Evolutionary conservation across 2,329 filamentous ascomycete genomes (phyloP).

Genomic region (Venturiaceae sp.): DNA sequence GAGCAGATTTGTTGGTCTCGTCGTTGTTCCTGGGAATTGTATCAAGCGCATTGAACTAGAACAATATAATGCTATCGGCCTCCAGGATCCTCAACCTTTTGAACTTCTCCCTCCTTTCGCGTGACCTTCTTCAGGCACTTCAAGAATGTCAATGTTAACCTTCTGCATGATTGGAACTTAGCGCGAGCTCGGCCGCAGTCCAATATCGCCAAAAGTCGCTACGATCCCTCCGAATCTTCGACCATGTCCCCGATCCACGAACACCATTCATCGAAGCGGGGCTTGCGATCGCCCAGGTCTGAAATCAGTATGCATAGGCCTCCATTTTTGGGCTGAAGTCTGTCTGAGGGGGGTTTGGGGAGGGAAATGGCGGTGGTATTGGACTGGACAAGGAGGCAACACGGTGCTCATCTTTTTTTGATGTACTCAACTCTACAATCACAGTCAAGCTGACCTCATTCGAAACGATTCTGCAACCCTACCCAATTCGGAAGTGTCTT

Average conservation of each 20-base stretch:
- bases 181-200: too few species aligned
- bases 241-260: neutral
- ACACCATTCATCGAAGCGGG: neutral
- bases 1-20: constrained; percentile 76
- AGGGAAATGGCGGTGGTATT: neutral
- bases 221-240: neutral
- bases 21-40: constrained; percentile 80
- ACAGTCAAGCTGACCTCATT: too few species aligned
- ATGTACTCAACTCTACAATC: too few species aligned
- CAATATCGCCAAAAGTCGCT: too few species aligned
- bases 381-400: too few species aligned
- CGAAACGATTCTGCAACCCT: too few species aligned
- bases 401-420: too few species aligned
- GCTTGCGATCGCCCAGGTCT: neutral
- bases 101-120: too few species aligned
- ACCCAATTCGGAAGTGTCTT: too few species aligned
- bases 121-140: too few species aligned
- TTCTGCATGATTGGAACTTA: too few species aligned
- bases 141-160: too few species aligned
- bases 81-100: neutral
- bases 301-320: neutral
- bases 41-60: constrained; percentile 85
- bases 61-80: neutral
- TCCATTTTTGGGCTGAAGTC: neutral
- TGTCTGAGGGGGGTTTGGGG: neutral